Percentiles rank a stretch among this genome's conserved stretches.
Evolutionary conservation across 148 eudicot genomes (phyloP).

Genomic region (Amaranthus hypochondriacus): DNA sequence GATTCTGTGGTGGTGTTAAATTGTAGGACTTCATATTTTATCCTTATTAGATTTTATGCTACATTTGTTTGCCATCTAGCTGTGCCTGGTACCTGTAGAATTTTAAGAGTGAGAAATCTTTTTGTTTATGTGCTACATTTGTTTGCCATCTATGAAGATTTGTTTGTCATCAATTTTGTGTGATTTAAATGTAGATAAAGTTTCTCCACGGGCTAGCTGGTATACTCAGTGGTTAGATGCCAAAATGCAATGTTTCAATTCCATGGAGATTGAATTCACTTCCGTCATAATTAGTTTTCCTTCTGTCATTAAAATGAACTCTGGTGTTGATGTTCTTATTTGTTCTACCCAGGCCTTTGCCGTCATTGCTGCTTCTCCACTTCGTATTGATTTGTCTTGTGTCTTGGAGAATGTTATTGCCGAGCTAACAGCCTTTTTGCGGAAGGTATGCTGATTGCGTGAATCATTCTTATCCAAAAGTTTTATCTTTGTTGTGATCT

Average conservation of each 20-base stretch:
- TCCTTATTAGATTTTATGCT: not conserved
- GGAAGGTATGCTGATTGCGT: conserved; percentile 55
- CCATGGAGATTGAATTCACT: not conserved
- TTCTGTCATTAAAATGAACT: not conserved
- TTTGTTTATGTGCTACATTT: not conserved
- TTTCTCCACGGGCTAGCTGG: not conserved
- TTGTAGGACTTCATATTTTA: not conserved
- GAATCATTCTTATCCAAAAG: not conserved
- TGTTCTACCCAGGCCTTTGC: conserved; percentile 74
- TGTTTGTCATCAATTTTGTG: not conserved
- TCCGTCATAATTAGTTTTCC: not conserved
- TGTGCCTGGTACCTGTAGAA: too few species aligned
- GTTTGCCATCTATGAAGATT: too few species aligned
- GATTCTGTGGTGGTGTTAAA: not conserved
- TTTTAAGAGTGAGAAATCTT: too few species aligned
- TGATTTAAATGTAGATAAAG: not conserved
- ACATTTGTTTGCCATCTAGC: too few species aligned
- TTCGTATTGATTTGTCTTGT: conserved; percentile 74
- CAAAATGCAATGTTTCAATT: not conserved
- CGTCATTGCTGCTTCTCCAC: conserved; percentile 88
- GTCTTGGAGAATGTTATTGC: conserved; percentile 79
- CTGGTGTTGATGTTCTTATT: conserved; percentile 6
- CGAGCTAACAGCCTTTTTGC: conserved; percentile 85
- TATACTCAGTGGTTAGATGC: not conserved
- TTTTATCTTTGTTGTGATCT: not conserved